Evolutionary conservation across 177 flowering plant genomes (phyloP).

Genomic region (Vitis hybrid): DNA sequence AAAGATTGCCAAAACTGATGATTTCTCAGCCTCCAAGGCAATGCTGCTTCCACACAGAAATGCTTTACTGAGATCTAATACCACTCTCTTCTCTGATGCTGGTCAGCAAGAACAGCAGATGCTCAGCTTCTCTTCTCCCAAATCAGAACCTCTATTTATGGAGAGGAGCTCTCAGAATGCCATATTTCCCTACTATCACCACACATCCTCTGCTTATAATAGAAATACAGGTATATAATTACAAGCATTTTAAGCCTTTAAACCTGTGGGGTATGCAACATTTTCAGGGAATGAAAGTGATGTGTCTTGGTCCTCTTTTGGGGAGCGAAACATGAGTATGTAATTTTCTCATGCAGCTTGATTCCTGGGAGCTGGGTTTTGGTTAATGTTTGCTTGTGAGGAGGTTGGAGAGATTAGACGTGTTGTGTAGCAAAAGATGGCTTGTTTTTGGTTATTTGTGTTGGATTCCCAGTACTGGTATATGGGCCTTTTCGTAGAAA

Average conservation of each 20-base stretch:
- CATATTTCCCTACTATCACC: conserved; percentile 31
- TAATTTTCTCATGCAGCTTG: conserved; percentile 14
- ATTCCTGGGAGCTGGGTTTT: conserved; percentile 5
- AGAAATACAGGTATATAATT: conserved; percentile 51
- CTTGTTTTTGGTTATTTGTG: conserved; percentile 18
- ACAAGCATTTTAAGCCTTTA: neutral
- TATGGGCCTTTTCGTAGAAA: conserved; percentile 41
- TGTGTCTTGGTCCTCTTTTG: conserved; percentile 1
- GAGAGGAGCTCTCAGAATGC: conserved; percentile 24
- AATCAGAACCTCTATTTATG: conserved; percentile 29
- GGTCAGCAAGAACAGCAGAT: conserved; percentile 41
- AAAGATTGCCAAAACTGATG: conserved; percentile 50
- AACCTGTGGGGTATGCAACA: neutral
- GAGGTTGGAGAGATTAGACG: conserved; percentile 14
- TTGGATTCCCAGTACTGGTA: conserved; percentile 15
- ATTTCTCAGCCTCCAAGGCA: conserved; percentile 32
- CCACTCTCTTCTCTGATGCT: conserved; percentile 28
- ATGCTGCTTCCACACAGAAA: conserved; percentile 34
- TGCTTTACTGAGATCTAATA: conserved; percentile 42
- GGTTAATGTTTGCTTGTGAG: conserved; percentile 5
- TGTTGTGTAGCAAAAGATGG: conserved; percentile 12
- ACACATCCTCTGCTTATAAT: conserved; percentile 26
- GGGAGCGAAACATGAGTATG: neutral
- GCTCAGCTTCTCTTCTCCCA: conserved; percentile 69
- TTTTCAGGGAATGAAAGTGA: neutral